Conservation (phyloP, 2,329 filamentous ascomycete genomes). For the Hypoxylon sp. region DNA sequence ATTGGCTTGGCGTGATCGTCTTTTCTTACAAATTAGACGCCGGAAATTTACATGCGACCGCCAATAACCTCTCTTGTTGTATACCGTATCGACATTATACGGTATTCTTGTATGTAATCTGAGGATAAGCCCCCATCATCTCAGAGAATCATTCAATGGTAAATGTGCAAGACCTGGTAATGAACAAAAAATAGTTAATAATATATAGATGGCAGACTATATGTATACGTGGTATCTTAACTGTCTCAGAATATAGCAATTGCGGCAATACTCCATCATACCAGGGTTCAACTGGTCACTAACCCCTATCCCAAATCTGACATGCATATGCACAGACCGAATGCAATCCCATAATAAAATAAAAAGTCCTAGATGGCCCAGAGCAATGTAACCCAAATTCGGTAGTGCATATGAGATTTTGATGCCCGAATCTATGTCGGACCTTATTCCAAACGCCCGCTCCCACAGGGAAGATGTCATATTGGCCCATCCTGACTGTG, state of each 20-base stretch:
- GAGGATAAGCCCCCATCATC: background rate
- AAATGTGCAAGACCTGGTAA: background rate
- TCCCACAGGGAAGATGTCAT: conserved; percentile 9
- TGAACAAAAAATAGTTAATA: conserved; percentile 31
- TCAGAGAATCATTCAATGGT: background rate
- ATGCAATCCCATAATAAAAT: conserved; percentile 18
- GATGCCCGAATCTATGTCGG: conserved; percentile 16
- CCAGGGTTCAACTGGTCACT: conserved; percentile 18
- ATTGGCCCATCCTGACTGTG: conserved; percentile 16
- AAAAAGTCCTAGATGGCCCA: conserved; percentile 16
- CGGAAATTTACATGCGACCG: no score
- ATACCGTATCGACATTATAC: background rate
- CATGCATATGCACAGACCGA: conserved; percentile 27
- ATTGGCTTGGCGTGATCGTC: no score
- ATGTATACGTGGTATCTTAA: conserved; percentile 14
- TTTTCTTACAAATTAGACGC: no score
- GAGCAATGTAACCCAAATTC: conserved; percentile 15
- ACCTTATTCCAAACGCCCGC: conserved; percentile 15
- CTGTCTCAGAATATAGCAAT: conserved; percentile 18
- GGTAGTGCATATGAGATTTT: conserved; percentile 6
- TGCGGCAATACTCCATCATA: conserved; percentile 27
- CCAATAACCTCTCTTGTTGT: background rate
- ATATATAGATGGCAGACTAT: background rate
- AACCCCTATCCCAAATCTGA: conserved; percentile 30
- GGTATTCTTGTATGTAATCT: background rate